Base-by-base conservation (phyloP, 345 rosid species). In the Rubroshorea leprosula region DNA sequence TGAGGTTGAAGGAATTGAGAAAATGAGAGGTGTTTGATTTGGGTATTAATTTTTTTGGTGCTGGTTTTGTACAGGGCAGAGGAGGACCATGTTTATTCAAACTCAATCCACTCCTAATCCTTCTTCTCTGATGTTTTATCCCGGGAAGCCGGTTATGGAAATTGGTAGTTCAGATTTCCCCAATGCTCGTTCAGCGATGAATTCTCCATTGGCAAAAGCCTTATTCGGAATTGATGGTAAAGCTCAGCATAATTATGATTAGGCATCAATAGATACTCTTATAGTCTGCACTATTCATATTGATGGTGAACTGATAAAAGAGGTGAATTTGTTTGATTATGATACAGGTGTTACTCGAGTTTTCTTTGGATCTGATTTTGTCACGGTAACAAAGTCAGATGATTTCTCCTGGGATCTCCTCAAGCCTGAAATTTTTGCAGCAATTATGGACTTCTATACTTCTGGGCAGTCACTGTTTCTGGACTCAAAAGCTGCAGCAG, bases 91-190 rank as follows among this genome's bases (percentile, higher is more conserved):
- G 96, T 93, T 85, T 76, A 87, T 89, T 49, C 86, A 93, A 73
- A 87, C 96, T 18, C 94, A 93, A 27, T 64, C 91, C 4, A 93
- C 99, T 0, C 99, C 99, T 18, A 93, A 93, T 64, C 97, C 99
- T 39, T 80, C 83, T 10, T 93, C 99, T n/a, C 77, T 93, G 22
- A 89, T 93, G 99, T 93, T 93, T 64, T 78, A 76, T 75, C 96
- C 97, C 10, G 97, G 97, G 48, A 85, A 84, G 76, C 76, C 88
- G 2, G 90, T 93, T 23, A 93, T 93, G 99, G 91, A 89, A 13
- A 78, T 80, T 43, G 99, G 99, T 6, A 93, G 99, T 54, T 68
- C 89, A 1, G 97, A 93, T 71, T 93, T 89, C 51, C 99, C 99
- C 0, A 93, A 82, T 65, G 72, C 86, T 35, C 96, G 97, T 51